Evolutionary conservation across 2,329 filamentous ascomycete genomes (phyloP), one percentile per base, ranked within the genome.

Genomic region (Botrytis hyacinthi): DNA sequence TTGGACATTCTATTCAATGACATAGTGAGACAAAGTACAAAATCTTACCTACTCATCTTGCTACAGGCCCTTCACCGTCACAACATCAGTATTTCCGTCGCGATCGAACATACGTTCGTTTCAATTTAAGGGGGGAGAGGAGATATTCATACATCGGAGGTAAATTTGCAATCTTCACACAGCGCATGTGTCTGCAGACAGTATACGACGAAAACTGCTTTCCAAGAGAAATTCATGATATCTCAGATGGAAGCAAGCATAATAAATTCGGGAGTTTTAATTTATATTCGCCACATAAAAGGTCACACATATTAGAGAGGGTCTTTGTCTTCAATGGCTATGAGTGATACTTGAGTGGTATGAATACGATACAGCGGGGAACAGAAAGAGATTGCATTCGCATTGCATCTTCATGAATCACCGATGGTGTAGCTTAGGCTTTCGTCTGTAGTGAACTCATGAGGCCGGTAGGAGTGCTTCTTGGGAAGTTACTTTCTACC

Each of bases 391-490:
- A 32, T 57, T 57, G 14, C 14, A 42, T 16, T 29, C 29, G 65
- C 65, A 57, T 3, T 68, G 22, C 18, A 69, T 32, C 66, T 57
- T 44, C 66, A 42, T 57, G 66, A 3, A n/a, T 26, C 26, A 44
- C n/a, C 26, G 18, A 57, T 32, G n/a, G 37, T 37, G 18, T 69
- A 32, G 66, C 22, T 42, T 44, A 26, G 48, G 35, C 48, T 69
- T 57, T 42, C 66, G 37, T 32, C 66, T 44, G 66, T 69, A 44
- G n/a, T 69, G n/a, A 57, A 57, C 22, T 42, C 48, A 69, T 69
- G 18, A 20, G 37, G 66, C 18, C 57, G 5, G 48, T 48, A 29
- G 66, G 26, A 40, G n/a, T 69, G 10, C 66, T 57, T 42, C 40
- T 57, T 42, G 16, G 10, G 12, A 42, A 29, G 48, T 69, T 16